Percentiles rank a stretch among this genome's conserved stretches.
These are phyloP conservation scores for Beauveria scarabaeidicola DNA, from an alignment of 2,329 filamentous ascomycete genomes.

Conservation along the genomic window DNA sequence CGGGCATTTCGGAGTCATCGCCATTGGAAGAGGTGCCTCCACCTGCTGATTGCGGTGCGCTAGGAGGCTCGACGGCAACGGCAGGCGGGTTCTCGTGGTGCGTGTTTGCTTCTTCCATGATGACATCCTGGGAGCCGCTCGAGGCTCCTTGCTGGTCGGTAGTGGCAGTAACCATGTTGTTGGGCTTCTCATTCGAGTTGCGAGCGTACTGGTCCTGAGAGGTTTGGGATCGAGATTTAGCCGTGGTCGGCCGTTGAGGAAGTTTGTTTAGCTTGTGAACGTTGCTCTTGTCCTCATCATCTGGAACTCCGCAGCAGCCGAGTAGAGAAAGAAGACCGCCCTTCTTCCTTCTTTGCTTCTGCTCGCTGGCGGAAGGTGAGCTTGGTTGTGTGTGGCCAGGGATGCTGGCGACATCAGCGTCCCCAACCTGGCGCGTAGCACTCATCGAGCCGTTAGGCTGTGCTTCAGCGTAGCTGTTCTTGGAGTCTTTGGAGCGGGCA, in stretches of 20 bases:
- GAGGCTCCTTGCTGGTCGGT: constrained; percentile 39
- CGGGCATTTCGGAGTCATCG: constrained; percentile 60
- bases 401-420: constrained; percentile 43
- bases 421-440: constrained; percentile 52
- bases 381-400: constrained; percentile 42
- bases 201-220: constrained; percentile 40
- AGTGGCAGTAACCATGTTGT: constrained; percentile 28
- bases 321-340: constrained; percentile 52
- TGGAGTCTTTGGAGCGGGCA: constrained; percentile 57
- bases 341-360: constrained; percentile 46
- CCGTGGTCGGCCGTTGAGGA: constrained; percentile 44
- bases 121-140: constrained; percentile 38
- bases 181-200: constrained; percentile 39
- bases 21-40: constrained; percentile 32
- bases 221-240: constrained; percentile 44
- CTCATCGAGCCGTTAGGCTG: constrained; percentile 60
- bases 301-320: constrained; percentile 58
- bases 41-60: constrained; percentile 13
- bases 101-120: constrained; percentile 35
- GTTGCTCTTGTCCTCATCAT: constrained; percentile 44
- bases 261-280: constrained; percentile 52
- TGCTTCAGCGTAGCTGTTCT: constrained; percentile 53
- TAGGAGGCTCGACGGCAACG: constrained; percentile 37
- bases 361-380: constrained; percentile 39
- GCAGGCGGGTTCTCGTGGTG: constrained; percentile 34